phyloP scores from a whole-genome alignment of 140 eudicot species.

The Oenanthe javanica region DNA sequence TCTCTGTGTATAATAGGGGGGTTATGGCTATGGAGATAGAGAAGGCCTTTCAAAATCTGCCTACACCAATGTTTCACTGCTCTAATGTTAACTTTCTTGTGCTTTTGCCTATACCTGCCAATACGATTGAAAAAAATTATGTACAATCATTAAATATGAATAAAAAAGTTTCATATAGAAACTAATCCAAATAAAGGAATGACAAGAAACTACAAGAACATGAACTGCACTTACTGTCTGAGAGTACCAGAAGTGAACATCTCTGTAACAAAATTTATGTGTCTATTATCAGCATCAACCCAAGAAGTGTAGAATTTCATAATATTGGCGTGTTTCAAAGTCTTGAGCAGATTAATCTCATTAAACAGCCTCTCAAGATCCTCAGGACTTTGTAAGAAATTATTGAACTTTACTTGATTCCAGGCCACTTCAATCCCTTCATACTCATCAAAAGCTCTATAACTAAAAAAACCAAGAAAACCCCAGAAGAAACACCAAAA shows the following conservation, averaged over 20 bases:
- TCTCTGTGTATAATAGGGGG: constrained; percentile 80
- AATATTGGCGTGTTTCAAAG: constrained; percentile 66
- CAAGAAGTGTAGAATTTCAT: constrained; percentile 83
- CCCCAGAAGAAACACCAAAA: neutral
- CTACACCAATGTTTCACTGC: constrained; percentile 84
- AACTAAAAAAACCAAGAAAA: constrained; percentile 29
- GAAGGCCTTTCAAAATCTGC: constrained; percentile 67
- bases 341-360: constrained; percentile 76
- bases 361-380: constrained; percentile 74
- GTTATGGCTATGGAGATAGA: constrained; percentile 60
- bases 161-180: neutral
- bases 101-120: constrained; percentile 67
- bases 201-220: neutral
- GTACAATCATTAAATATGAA: neutral
- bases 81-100: constrained; percentile 56
- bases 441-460: constrained; percentile 81
- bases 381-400: constrained; percentile 62
- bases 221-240: constrained; percentile 56
- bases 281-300: constrained; percentile 66
- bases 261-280: constrained; percentile 81
- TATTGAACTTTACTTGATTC: constrained; percentile 70
- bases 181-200: neutral
- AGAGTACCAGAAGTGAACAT: constrained; percentile 93
- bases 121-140: neutral
- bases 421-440: constrained; percentile 91